Evolutionary conservation across 441 rosid genomes (phyloP).

Genomic region (Biscutella laevigata): DNA sequence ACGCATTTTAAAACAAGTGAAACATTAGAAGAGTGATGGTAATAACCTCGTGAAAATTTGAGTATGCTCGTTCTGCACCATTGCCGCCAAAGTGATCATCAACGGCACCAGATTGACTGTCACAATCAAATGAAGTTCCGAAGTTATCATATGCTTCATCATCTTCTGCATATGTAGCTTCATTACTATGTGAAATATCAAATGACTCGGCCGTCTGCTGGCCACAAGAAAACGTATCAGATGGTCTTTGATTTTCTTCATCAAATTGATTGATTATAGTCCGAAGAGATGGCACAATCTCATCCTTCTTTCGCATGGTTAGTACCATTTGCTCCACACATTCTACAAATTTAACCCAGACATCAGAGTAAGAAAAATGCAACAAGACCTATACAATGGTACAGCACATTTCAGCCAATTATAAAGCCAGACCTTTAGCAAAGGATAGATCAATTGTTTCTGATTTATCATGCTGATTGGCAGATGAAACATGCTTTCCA

Average conservation of each 20-base stretch:
- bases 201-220: constrained; percentile 33
- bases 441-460: constrained; percentile 69
- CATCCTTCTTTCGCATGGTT: constrained; percentile 52
- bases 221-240: constrained; percentile 39
- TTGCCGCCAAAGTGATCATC: constrained; percentile 36
- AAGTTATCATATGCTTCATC: constrained; percentile 46
- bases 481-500: constrained; percentile 49
- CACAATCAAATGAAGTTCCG: constrained; percentile 39
- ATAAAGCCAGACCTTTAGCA: constrained; percentile 48
- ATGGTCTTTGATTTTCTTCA: constrained; percentile 58
- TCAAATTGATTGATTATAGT: constrained; percentile 56
- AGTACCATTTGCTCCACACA: constrained; percentile 53
- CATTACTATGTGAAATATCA: constrained; percentile 27
- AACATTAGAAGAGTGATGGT: background rate
- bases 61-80: constrained; percentile 38
- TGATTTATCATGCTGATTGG: constrained; percentile 36
- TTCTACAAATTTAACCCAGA: constrained; percentile 38
- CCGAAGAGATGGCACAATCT: constrained; percentile 68
- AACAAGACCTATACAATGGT: constrained; percentile 1
- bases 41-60: constrained; percentile 52
- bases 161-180: constrained; percentile 35
- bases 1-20: constrained; percentile 3
- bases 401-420: constrained; percentile 10
- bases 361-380: background rate
- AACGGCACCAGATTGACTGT: constrained; percentile 36